phyloP scores from a whole-genome alignment of 257 asterid species.

The Nicotiana tomentosiformis region DNA sequence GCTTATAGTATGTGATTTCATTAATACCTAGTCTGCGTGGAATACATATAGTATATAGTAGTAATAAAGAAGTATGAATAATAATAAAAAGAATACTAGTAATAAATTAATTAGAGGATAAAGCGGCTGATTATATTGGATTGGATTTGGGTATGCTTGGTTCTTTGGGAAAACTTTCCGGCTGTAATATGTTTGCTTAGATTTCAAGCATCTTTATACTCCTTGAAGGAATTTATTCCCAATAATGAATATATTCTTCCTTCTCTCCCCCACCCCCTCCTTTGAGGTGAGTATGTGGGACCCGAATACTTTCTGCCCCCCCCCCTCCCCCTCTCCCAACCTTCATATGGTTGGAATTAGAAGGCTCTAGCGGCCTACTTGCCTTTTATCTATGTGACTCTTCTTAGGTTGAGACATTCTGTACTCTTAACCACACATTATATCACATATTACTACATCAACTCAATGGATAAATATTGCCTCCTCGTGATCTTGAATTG shows the following conservation, averaged over 20 bases:
- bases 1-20: neutral
- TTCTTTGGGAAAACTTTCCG: neutral
- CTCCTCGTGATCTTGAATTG: too few relatives aligned
- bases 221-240: conserved; percentile 9
- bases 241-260: conserved; percentile 6
- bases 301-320: neutral
- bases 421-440: too few relatives aligned
- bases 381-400: too few relatives aligned
- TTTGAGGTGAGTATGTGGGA: neutral
- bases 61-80: neutral
- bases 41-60: neutral
- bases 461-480: too few relatives aligned
- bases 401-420: too few relatives aligned
- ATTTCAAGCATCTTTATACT: conserved; percentile 19
- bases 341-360: too few relatives aligned
- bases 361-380: too few relatives aligned
- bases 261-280: neutral
- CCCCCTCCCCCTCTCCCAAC: too few relatives aligned
- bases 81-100: neutral
- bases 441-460: too few relatives aligned
- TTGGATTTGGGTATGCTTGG: conserved; percentile 1
- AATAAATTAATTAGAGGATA: neutral
- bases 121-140: neutral
- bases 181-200: conserved; percentile 19
- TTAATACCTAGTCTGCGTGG: neutral